A percentile compares a stretch with the other conserved stretches of the same genome.
phyloP scores from a whole-genome alignment of 371 early-diverging fungal genomes.

The Amoeboaphelidium protococcarum region DNA sequence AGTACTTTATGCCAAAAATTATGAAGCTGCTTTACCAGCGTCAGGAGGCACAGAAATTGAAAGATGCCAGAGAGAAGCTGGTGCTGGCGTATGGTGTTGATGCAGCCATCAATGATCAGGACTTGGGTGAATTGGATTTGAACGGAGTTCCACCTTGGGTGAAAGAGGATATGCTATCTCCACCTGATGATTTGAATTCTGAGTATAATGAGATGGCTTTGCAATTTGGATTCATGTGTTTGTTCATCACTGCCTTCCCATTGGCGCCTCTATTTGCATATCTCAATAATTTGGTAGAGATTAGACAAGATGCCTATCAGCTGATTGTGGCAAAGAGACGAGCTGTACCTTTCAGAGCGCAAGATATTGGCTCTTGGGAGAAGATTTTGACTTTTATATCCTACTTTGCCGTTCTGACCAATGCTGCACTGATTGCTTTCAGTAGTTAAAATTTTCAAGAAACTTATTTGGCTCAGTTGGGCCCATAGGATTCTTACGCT shows the following conservation, averaged over 20 bases:
- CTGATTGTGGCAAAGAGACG: constrained; percentile 11
- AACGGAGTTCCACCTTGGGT: constrained; percentile 15
- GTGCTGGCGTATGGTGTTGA: constrained; percentile 1
- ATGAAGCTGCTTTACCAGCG: neutral
- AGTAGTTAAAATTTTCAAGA: constrained; percentile 10
- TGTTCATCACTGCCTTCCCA: constrained; percentile 31
- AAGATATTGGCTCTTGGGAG: constrained; percentile 21
- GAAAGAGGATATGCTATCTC: constrained; percentile 13
- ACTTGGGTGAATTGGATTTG: neutral
- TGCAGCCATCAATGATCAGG: neutral
- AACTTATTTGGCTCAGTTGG: neutral
- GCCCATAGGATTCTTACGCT: constrained; percentile 1
- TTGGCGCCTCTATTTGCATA: constrained; percentile 30
- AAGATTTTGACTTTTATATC: constrained; percentile 15
- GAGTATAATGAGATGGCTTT: constrained; percentile 16
- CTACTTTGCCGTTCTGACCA: constrained; percentile 17
- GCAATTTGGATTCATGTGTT: constrained; percentile 27
- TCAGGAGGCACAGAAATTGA: constrained; percentile 6
- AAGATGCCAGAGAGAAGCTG: constrained; percentile 6
- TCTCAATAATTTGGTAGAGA: constrained; percentile 22
- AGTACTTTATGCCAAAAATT: constrained; percentile 15
- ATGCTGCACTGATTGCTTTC: constrained; percentile 26
- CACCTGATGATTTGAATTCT: constrained; percentile 9
- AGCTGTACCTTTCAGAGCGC: constrained; percentile 15
- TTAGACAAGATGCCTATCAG: constrained; percentile 18